Conservation (phyloP, 345 rosid genomes). For the Eucalyptus curtisii region DNA sequence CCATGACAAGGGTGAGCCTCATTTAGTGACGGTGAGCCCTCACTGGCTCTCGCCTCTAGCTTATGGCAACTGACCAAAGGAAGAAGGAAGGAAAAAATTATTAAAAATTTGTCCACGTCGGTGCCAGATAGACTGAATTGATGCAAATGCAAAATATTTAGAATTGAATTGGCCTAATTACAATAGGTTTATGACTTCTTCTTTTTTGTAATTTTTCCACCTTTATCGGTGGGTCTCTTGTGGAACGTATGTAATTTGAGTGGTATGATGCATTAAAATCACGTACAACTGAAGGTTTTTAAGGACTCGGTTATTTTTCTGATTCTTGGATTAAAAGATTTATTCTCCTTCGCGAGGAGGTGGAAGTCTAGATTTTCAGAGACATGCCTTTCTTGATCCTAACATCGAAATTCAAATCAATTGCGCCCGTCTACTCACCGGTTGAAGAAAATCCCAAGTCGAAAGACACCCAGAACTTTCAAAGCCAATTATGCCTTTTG, state of each 20-base stretch:
- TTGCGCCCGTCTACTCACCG: too few relatives aligned
- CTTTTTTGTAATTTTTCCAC: too few relatives aligned
- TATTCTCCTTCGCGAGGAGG: not conserved
- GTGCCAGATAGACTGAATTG: too few relatives aligned
- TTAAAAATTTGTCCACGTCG: too few relatives aligned
- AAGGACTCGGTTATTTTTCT: not conserved
- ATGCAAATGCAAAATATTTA: too few relatives aligned
- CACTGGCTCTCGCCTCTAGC: accelerated
- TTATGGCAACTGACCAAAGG: accelerated
- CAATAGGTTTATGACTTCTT: too few relatives aligned
- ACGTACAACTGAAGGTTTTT: not conserved
- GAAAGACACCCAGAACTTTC: not conserved
- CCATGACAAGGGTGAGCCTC: accelerated
- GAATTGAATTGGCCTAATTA: too few relatives aligned
- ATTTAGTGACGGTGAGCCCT: accelerated
- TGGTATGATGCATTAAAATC: not conserved
- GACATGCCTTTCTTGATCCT: not conserved
- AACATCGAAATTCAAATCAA: too few relatives aligned
- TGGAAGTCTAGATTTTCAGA: not conserved
- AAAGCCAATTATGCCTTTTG: not conserved
- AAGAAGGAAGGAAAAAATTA: too few relatives aligned
- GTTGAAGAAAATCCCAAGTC: not conserved
- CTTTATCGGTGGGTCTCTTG: not conserved
- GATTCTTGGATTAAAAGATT: not conserved
- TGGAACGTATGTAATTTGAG: not conserved